Evolutionary conservation across 2,329 filamentous ascomycete species (phyloP).

Genomic region (Graphilbum sp.): DNA sequence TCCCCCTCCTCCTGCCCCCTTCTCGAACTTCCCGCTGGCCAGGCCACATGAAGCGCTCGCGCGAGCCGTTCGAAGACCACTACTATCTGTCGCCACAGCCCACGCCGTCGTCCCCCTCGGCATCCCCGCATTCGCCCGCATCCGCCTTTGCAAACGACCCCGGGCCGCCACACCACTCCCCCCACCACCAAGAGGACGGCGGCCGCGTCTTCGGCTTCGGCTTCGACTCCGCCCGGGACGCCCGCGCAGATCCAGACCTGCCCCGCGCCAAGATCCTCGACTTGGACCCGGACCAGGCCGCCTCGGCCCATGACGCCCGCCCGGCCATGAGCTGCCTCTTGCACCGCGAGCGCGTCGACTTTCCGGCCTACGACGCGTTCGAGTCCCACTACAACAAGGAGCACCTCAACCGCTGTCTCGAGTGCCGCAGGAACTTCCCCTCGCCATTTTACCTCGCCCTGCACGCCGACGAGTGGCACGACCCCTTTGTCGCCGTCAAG

Average conservation of each 20-base stretch:
- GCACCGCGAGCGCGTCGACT: slow-evolving; percentile 53
- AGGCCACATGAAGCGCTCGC: slow-evolving; percentile 48
- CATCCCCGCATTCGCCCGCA: neutral
- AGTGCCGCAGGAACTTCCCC: slow-evolving; percentile 79
- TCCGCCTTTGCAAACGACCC: neutral
- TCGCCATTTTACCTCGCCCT: slow-evolving; percentile 63
- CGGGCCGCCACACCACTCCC: neutral
- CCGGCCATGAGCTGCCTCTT: slow-evolving; percentile 62
- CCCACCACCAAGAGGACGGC: neutral
- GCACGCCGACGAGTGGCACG: slow-evolving; percentile 85
- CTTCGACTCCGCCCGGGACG: neutral
- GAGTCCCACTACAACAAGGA: slow-evolving; percentile 70
- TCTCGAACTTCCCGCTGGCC: neutral
- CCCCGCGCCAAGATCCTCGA: slow-evolving; percentile 37
- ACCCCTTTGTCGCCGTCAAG: slow-evolving; percentile 56
- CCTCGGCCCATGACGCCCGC: slow-evolving; percentile 14
- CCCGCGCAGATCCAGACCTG: neutral
- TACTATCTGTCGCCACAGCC: slow-evolving; percentile 2
- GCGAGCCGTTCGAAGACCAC: slow-evolving; percentile 38
- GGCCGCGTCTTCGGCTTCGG: too few relatives aligned
- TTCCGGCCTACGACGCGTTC: slow-evolving; percentile 63
- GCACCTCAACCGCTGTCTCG: slow-evolving; percentile 71
- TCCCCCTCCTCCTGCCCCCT: neutral
- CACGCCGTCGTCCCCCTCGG: slow-evolving; percentile 1
- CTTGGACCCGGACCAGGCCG: slow-evolving; percentile 30